Evolutionary conservation across 257 asterid species (phyloP).

Genomic region (Hygrophila difformis): DNA sequence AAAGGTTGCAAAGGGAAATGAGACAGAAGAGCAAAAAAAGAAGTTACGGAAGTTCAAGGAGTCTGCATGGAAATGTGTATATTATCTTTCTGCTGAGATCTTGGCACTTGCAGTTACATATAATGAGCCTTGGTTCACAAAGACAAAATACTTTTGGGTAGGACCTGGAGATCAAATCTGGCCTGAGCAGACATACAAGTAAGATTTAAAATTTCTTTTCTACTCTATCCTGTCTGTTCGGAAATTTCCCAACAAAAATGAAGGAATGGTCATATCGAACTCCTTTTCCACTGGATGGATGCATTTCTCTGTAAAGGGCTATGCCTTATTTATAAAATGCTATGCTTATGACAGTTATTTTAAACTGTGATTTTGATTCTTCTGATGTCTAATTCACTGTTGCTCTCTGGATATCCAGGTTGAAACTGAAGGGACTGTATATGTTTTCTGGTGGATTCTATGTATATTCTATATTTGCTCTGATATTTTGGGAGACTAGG

Average conservation of each 20-base stretch:
- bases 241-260: too few relatives aligned
- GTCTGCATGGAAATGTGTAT: slow-evolving; percentile 97
- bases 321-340: neutral
- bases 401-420: slow-evolving; percentile 38
- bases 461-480: slow-evolving; percentile 87
- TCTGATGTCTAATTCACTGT: neutral
- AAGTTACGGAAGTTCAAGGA: slow-evolving; percentile 82
- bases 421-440: slow-evolving; percentile 82
- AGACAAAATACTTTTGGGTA: slow-evolving; percentile 75
- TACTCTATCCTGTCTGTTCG: neutral
- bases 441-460: slow-evolving; percentile 92
- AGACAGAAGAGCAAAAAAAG: slow-evolving; percentile 51
- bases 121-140: slow-evolving; percentile 84
- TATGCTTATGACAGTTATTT: slow-evolving; percentile 7
- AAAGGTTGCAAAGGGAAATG: slow-evolving; percentile 39
- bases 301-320: slow-evolving; percentile 6
- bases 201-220: slow-evolving; percentile 34
- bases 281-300: too few relatives aligned
- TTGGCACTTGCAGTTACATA: slow-evolving; percentile 77
- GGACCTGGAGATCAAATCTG: slow-evolving; percentile 90
- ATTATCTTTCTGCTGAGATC: slow-evolving; percentile 84
- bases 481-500: slow-evolving; percentile 95
- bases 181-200: slow-evolving; percentile 94
- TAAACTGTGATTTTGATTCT: neutral
- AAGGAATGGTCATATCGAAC: too few relatives aligned